Evolutionary conservation across 306 rosid species (phyloP).

Genomic region (Echinosophora koreensis): DNA sequence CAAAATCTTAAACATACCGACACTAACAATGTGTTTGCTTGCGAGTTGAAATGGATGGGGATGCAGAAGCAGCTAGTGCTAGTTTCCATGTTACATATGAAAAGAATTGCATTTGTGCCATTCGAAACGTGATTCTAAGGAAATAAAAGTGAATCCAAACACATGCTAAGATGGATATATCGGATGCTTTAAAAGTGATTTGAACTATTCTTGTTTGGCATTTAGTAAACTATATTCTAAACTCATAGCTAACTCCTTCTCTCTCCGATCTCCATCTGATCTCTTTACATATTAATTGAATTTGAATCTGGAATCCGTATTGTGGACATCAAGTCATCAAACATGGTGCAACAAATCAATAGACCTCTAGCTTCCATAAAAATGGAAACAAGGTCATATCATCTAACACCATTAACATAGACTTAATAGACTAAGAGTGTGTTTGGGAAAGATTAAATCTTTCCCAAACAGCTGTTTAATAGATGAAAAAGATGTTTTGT

Average conservation of each 20-base stretch:
- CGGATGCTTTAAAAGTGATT: background rate
- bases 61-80: too few relatives aligned
- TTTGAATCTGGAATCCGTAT: background rate
- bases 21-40: too few relatives aligned
- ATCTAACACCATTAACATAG: background rate
- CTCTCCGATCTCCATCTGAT: background rate
- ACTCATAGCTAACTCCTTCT: background rate
- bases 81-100: too few relatives aligned
- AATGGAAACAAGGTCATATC: background rate
- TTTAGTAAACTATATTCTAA: background rate
- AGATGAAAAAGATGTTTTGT: too few relatives aligned
- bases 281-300: background rate
- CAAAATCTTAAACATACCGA: too few relatives aligned
- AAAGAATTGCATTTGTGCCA: too few relatives aligned
- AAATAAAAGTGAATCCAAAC: too few relatives aligned
- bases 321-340: background rate
- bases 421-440: background rate
- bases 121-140: too few relatives aligned
- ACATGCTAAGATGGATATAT: too few relatives aligned
- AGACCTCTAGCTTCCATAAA: background rate
- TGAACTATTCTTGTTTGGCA: background rate
- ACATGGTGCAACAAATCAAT: background rate
- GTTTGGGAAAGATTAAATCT: too few relatives aligned
- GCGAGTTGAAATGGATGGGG: too few relatives aligned
- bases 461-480: too few relatives aligned